Conservation (phyloP, 2,329 filamentous ascomycete genomes). For the Colletotrichum tropicicola region DNA sequence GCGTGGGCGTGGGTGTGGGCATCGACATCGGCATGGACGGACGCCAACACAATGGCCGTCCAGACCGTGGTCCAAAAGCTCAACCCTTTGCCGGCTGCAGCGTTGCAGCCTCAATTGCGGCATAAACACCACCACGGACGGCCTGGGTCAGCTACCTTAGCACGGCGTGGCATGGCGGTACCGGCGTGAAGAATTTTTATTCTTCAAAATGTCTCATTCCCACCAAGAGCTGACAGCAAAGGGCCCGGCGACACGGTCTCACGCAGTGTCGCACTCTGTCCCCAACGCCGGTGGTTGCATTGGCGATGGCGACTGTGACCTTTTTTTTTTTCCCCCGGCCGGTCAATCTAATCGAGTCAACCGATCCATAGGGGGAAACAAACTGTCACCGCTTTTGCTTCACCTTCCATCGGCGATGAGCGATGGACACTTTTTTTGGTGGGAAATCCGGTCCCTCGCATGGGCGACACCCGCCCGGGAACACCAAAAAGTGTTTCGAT, state of each 20-base stretch:
- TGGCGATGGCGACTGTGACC: neutral
- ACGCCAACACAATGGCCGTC: neutral
- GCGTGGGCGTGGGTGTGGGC: no score
- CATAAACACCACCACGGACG: neutral
- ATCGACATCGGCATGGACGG: constrained; percentile 1
- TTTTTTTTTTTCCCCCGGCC: no score
- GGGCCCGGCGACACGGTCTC: neutral
- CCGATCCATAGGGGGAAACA: neutral
- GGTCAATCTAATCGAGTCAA: constrained; percentile 4
- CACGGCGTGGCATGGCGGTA: no score
- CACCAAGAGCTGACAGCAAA: neutral
- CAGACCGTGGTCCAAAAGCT: neutral
- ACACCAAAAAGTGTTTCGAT: no score
- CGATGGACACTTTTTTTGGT: neutral
- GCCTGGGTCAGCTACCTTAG: no score
- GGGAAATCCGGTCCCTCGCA: no score
- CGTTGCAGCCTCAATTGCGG: neutral
- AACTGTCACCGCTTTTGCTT: constrained; percentile 3
- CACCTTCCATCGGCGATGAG: constrained; percentile 18
- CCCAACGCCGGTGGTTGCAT: constrained; percentile 10
- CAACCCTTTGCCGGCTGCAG: neutral
- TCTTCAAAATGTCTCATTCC: constrained; percentile 18
- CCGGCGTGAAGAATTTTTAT: constrained; percentile 14
- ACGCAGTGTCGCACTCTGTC: constrained; percentile 11
- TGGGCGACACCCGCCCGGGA: no score